Percentiles rank a stretch among this genome's conserved stretches.
Conservation (phyloP, 345 rosid species). For the Camelina hispida region DNA sequence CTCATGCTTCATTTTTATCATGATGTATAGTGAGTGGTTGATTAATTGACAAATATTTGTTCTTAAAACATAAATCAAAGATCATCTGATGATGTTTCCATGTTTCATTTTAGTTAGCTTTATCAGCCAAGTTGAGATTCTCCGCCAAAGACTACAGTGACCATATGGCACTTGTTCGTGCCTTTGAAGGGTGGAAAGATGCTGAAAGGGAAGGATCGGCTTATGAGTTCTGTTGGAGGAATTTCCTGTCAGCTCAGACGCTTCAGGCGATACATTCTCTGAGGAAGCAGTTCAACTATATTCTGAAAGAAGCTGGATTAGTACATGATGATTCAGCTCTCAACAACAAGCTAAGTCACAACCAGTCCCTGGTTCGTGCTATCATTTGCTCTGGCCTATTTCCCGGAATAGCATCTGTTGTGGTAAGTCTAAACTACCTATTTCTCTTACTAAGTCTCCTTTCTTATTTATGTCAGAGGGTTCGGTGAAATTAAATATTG, state of each 20-base stretch:
- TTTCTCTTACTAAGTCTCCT: not conserved
- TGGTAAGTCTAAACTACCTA: constrained; percentile 52
- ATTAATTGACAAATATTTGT: constrained; percentile 7
- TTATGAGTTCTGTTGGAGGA: constrained; percentile 98
- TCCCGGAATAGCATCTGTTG: constrained; percentile 96
- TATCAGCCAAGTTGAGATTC: constrained; percentile 93
- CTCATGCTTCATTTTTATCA: not conserved
- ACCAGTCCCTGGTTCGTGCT: constrained; percentile 90
- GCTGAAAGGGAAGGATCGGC: constrained; percentile 96
- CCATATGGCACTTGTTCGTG: constrained; percentile 99
- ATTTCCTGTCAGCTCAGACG: constrained; percentile 93
- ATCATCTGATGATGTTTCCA: constrained; percentile 24
- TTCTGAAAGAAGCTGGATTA: constrained; percentile 85
- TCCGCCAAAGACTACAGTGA: constrained; percentile 99
- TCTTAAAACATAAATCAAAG: not conserved
- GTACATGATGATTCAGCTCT: constrained; percentile 62
- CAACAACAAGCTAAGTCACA: constrained; percentile 86
- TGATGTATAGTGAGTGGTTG: constrained; percentile 14
- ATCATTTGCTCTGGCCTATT: constrained; percentile 93
- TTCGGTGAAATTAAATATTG: not conserved
- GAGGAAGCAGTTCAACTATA: constrained; percentile 84
- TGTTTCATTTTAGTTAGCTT: constrained; percentile 70
- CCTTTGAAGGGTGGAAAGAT: constrained; percentile 98
- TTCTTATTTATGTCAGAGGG: not conserved
- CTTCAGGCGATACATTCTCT: constrained; percentile 97